phyloP scores from a whole-genome alignment of 176 grass and related monocot genomes.

The Eleusine indica region DNA sequence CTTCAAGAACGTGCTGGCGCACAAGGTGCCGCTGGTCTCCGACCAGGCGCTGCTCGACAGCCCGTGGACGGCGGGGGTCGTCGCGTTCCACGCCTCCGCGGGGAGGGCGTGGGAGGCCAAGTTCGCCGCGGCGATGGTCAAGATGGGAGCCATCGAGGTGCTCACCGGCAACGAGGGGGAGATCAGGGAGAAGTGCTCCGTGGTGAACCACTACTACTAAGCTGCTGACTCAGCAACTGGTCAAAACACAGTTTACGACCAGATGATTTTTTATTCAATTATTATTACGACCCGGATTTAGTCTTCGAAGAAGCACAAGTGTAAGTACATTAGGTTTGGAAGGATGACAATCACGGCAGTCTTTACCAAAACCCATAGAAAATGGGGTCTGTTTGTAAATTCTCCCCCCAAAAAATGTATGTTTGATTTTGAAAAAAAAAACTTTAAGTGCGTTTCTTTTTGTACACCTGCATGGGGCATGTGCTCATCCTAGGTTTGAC shows the following conservation, averaged over 20 bases:
- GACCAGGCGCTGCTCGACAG: constrained; percentile 54
- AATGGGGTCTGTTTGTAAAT: not conserved
- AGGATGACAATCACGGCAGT: not conserved
- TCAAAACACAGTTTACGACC: constrained; percentile 9
- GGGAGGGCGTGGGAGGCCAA: constrained; percentile 30
- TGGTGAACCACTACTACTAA: constrained; percentile 42
- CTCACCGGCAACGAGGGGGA: constrained; percentile 44
- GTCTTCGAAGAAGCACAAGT: not conserved
- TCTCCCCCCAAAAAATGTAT: not conserved
- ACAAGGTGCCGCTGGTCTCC: constrained; percentile 47
- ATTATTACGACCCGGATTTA: not conserved
- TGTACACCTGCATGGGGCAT: no score
- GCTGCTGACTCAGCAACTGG: not conserved
- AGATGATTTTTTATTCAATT: not conserved
- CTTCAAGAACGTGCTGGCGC: constrained; percentile 44
- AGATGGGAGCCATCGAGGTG: constrained; percentile 46
- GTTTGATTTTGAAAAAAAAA: not conserved
- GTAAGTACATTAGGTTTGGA: not conserved
- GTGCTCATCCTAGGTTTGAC: no score
- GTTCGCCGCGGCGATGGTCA: constrained; percentile 47
- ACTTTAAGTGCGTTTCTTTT: no score
- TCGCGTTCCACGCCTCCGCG: constrained; percentile 19
- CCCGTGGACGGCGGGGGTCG: constrained; percentile 23
- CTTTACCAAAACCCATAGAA: not conserved
- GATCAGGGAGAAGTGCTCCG: constrained; percentile 48